Evolutionary conservation across 192 early-diverging fungal genomes (phyloP).

Genomic region (Entomortierella parvispora): DNA sequence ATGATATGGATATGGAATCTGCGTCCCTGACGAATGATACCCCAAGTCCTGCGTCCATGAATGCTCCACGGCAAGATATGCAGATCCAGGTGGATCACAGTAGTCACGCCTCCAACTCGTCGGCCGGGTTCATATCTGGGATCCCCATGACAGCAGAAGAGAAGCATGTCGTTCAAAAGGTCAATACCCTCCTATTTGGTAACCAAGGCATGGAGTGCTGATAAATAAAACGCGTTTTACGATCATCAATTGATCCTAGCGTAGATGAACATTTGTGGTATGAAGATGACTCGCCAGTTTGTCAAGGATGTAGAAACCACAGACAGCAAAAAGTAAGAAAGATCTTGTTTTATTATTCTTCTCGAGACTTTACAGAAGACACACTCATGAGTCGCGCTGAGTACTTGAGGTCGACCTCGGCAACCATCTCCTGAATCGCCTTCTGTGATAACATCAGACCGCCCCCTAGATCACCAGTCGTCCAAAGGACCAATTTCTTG

Average conservation of each 20-base stretch:
- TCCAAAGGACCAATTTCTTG: constrained; percentile 27
- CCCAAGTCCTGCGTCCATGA: constrained; percentile 6
- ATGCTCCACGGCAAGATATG: no score
- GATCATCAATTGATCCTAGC: no score
- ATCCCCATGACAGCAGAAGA: not conserved
- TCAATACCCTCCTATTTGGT: constrained; percentile 7
- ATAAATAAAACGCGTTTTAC: not conserved
- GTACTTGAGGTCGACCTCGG: constrained; percentile 29
- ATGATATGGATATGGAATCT: constrained; percentile 49
- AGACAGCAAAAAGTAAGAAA: no score
- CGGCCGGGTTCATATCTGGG: not conserved
- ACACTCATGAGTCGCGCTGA: not conserved
- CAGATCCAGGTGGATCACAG: not conserved
- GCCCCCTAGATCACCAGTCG: not conserved
- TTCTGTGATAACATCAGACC: constrained; percentile 13
- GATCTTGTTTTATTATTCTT: no score
- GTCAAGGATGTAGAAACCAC: no score
- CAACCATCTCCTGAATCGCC: constrained; percentile 23
- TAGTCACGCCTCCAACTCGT: no score
- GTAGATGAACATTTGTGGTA: no score
- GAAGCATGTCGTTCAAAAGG: not conserved
- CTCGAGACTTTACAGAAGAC: not conserved
- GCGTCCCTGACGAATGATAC: constrained; percentile 26
- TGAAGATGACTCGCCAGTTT: no score
- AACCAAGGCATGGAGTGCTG: constrained; percentile 6